A percentile compares a stretch with the other conserved stretches of the same genome.
Evolutionary conservation across 345 rosid species (phyloP).

Genomic region (Cochlearia excelsa): DNA sequence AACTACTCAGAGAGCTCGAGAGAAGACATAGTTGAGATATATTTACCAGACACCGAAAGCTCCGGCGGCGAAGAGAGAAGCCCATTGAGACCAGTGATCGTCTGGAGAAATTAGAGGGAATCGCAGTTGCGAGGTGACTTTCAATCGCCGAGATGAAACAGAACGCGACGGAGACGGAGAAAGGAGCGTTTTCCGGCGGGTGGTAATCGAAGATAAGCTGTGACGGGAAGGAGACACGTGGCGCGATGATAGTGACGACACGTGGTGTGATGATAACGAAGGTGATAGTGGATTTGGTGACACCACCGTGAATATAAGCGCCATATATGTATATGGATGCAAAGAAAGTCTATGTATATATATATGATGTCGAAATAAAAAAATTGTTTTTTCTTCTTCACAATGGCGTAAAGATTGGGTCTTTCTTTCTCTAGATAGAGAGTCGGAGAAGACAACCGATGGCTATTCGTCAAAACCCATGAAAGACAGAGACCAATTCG

Average conservation of each 20-base stretch:
- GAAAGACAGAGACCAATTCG: constrained; percentile 31
- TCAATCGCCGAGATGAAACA: constrained; percentile 28
- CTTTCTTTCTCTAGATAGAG: too few relatives aligned
- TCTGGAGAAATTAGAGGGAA: constrained; percentile 60
- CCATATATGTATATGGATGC: constrained; percentile 8
- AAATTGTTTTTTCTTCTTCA: too few relatives aligned
- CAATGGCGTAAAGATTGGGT: too few relatives aligned
- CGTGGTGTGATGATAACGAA: constrained; percentile 20
- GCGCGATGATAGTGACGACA: constrained; percentile 12
- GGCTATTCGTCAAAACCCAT: constrained; percentile 14
- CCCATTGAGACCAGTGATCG: constrained; percentile 82
- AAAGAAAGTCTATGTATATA: too few relatives aligned
- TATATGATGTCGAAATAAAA: too few relatives aligned
- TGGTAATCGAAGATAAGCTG: neutral
- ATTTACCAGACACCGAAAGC: constrained; percentile 77
- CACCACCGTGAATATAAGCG: constrained; percentile 24
- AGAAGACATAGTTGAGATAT: neutral
- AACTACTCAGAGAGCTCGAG: neutral
- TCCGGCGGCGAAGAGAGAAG: constrained; percentile 75
- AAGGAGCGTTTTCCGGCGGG: constrained; percentile 15
- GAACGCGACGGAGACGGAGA: neutral
- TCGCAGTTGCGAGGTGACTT: constrained; percentile 40
- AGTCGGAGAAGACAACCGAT: too few relatives aligned
- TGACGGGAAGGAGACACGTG: constrained; percentile 32
- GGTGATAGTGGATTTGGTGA: constrained; percentile 26